Base-by-base conservation (phyloP, 805 yeast genomes). In the Pichia eremophila region DNA sequence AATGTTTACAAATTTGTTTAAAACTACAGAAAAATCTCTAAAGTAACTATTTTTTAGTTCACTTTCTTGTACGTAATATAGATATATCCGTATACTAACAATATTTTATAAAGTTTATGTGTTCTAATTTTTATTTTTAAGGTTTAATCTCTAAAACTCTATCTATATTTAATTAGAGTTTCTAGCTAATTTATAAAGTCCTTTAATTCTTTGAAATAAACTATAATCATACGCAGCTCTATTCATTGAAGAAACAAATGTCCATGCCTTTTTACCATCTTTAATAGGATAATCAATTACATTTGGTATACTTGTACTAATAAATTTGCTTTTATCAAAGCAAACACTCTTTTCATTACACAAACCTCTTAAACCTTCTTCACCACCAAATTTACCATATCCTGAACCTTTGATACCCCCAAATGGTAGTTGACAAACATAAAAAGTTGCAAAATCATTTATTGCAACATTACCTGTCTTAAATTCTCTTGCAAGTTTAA, bases 311-410 rank as follows among this genome's bases (percentile, higher is more conserved):
- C 78, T 73, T 2, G 95, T 85, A 8, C 89, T 79, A 14, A 93
- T 72, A 55, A 87, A 78, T 25, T 91, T 81, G 41, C 83, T 75
- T 53, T 78, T 80, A 67, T 93, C 98, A 70, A 77, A 84, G 51
- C 96, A 89, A 4, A 93, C 78, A 40, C 95, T 81, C 61, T 93
- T 93, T 46, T 88, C 85, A 48, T 81, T 74, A 63, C 98, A 91
- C 41, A 93, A 70, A 0, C 96, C 97, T 39, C 87, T 78, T 40
- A 93, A 72, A 2, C 99, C 99, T 71, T 93, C 99, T 62, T 84
- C 95, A 42, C 99, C 99, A 22, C 96, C 96, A 69, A 93, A 93
- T 63, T 91, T 91, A 48, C 99, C 99, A 61, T 89, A 93, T 0
- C 99, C 99, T 7, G 95, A 85, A 41, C 89, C 93, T 55, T 82